Evolutionary conservation across 331 rosid species (phyloP).

Genomic region (Malus hybrid): DNA sequence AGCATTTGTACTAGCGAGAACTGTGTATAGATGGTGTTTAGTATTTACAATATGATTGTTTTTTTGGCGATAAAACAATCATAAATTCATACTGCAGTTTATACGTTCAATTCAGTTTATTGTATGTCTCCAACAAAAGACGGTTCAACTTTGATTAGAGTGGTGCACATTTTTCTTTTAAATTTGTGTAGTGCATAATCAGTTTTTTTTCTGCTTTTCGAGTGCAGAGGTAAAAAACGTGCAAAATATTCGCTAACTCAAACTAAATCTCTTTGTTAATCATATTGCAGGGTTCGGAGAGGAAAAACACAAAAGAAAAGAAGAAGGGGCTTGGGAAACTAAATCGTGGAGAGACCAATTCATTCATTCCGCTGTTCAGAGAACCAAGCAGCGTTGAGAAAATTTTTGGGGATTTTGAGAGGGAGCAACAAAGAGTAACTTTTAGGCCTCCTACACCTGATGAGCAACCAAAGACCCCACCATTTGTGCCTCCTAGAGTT

Average conservation of each 20-base stretch:
- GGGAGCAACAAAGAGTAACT: constrained; percentile 57
- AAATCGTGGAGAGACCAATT: constrained; percentile 68
- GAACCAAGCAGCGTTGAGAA: constrained; percentile 95
- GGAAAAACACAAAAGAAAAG: constrained; percentile 59
- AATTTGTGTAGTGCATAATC: not conserved
- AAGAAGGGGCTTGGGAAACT: constrained; percentile 67
- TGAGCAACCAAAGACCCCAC: constrained; percentile 55
- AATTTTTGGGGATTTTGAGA: constrained; percentile 89
- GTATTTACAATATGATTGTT: not conserved
- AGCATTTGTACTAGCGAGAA: too few species aligned
- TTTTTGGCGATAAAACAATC: not conserved
- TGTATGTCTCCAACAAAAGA: not conserved
- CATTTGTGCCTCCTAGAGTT: constrained; percentile 43
- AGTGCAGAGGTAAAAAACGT: not conserved
- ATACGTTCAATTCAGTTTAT: not conserved
- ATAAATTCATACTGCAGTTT: not conserved
- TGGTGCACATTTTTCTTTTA: not conserved
- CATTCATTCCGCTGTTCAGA: constrained; percentile 83
- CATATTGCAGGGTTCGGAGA: constrained; percentile 57
- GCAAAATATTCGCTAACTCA: not conserved
- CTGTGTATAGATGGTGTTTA: not conserved
- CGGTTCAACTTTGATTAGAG: not conserved
- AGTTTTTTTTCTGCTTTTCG: not conserved
- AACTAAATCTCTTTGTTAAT: not conserved
- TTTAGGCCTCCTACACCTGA: constrained; percentile 61